A percentile compares a stretch with the other conserved stretches of the same genome.
Evolutionary conservation across 768 basidiomycete genomes (phyloP).

Genomic region (Agrocybe praecox): DNA sequence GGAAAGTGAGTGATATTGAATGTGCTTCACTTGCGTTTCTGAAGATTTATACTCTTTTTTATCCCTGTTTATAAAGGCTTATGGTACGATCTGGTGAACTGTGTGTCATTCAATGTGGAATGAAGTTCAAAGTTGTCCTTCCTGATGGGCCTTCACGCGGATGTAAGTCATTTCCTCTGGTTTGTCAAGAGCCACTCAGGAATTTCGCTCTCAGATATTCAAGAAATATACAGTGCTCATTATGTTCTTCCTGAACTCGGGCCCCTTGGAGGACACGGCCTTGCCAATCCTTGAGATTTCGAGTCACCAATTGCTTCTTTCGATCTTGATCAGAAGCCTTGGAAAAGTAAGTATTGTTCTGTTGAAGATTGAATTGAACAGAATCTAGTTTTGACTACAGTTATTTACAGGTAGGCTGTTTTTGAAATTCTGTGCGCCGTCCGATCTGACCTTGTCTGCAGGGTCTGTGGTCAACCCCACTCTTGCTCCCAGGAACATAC

Average conservation of each 20-base stretch:
- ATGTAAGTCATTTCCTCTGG: conserved; percentile 38
- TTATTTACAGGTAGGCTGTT: conserved; percentile 47
- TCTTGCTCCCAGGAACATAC: conserved; percentile 61
- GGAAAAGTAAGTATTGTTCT: conserved; percentile 48
- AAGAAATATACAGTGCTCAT: conserved; percentile 66
- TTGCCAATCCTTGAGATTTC: conserved; percentile 70
- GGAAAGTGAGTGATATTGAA: conserved; percentile 48
- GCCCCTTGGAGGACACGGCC: conserved; percentile 63
- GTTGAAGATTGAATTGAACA: neutral
- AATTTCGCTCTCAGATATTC: conserved; percentile 44
- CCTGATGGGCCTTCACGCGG: conserved; percentile 65
- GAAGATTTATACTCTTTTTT: neutral
- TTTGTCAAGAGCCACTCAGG: neutral
- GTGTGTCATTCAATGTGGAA: conserved; percentile 64
- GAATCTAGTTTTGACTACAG: conserved; percentile 23
- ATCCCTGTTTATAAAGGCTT: conserved; percentile 38
- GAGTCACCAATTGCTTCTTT: conserved; percentile 66
- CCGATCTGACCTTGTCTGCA: conserved; percentile 19
- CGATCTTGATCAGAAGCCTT: conserved; percentile 62
- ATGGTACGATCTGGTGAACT: conserved; percentile 70
- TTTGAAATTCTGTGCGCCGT: neutral
- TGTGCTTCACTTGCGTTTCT: neutral
- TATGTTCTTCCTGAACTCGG: conserved; percentile 68
- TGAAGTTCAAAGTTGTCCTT: conserved; percentile 64
- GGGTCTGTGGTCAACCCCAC: conserved; percentile 57